Base-by-base conservation (phyloP, 164 flowering plant species). In the Dillenia suffruticosa region DNA sequence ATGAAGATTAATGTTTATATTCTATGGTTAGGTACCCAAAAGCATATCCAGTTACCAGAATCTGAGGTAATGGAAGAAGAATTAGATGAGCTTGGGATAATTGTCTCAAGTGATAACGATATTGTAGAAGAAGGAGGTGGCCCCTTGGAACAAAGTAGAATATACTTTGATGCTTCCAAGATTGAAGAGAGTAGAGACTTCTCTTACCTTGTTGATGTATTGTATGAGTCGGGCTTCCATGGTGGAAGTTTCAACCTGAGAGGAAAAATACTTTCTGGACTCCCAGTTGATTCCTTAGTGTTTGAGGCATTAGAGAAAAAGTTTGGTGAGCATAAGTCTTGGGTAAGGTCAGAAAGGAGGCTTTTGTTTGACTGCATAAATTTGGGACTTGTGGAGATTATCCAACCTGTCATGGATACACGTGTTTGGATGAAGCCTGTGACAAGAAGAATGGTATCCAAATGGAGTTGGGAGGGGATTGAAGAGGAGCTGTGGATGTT, bases 321-420 rank as follows among this genome's bases (percentile, higher is more conserved):
- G 67, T 87, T 83, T 53, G 77, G 80, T 16, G 73, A 80, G 49
- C 82, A 83, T 44, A 58, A 45, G 40, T 69, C 67, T 44, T 86
- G 89, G 91, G 58, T 53, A 45, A 82, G 74, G 63, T 77, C 70
- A 0, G 97, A 89, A 47, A 81, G 97, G 76, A 84, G 54, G 68
- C 70, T 94, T 44, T 64, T 91, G 5, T 94, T 89, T 59, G 93
- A 94, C 68, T 72, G 80, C 8, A 77, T 89, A 67, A 94, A 89
- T 46, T 49, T 58, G 1, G 80, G 73, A 14, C 71, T 91, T 12
- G 45, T 63, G 32, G 84, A 85, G 57, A 81, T 86, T 49, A 60
- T 76, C 50, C 58, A 61, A 69, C 72, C 65, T 40, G 62, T 52
- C n/a, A 52, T 63, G 12, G 82, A 85, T 59, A 70, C 72, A 44